Evolutionary conservation across 208 protist species (phyloP).

Genomic region (Strigomonas culicis): DNA sequence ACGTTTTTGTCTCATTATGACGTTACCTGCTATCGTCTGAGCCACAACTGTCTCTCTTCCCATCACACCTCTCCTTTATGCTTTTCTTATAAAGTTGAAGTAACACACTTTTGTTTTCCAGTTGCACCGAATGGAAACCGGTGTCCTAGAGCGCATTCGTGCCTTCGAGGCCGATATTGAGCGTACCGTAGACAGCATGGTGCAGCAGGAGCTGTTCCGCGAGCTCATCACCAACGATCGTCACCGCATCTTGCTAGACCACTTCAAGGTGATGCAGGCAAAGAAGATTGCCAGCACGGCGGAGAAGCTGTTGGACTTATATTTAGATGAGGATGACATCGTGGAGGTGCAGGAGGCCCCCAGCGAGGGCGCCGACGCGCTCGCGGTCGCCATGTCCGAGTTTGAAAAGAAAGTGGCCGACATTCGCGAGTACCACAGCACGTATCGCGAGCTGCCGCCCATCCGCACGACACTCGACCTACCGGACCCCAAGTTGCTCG

Average conservation of each 20-base stretch:
- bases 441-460: constrained; percentile 61
- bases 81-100: too few species aligned
- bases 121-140: constrained; percentile 61
- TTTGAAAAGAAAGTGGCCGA: constrained; percentile 78
- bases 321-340: constrained; percentile 87
- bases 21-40: too few species aligned
- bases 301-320: constrained; percentile 79
- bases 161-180: constrained; percentile 82
- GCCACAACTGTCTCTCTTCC: too few species aligned
- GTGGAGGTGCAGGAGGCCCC: constrained; percentile 48
- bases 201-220: constrained; percentile 72
- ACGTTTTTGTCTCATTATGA: too few species aligned
- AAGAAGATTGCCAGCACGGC: constrained; percentile 37
- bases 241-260: constrained; percentile 70
- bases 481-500: constrained; percentile 47
- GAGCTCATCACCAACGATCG: constrained; percentile 53
- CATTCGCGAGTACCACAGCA: constrained; percentile 81
- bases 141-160: constrained; percentile 77
- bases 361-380: constrained; percentile 36
- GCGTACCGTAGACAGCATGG: constrained; percentile 68
- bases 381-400: constrained; percentile 49
- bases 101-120: too few species aligned
- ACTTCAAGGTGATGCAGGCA: constrained; percentile 68
- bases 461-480: constrained; percentile 39
- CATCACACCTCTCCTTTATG: too few species aligned